These are phyloP conservation scores for Solanum lignicaule DNA, from an alignment of 257 asterid genomes.

Conservation along the genomic window DNA sequence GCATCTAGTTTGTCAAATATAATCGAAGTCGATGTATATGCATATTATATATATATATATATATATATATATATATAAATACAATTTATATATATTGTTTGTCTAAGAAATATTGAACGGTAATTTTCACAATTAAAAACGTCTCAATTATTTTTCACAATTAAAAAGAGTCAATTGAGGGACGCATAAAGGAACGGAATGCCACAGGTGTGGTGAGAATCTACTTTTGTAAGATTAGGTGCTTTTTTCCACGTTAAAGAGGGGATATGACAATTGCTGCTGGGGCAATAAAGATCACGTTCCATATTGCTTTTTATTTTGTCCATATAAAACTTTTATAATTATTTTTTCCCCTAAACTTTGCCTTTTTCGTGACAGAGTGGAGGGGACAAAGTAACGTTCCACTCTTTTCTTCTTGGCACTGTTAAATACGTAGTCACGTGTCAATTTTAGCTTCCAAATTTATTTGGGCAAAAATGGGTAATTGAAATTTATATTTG, in stretches of 20 bases:
- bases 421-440: background rate
- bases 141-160: background rate
- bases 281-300: conserved; percentile 33
- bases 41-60: too few relatives aligned
- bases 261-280: conserved; percentile 18
- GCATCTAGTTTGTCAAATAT: background rate
- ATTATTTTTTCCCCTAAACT: background rate
- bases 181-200: background rate
- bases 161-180: background rate
- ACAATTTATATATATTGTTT: too few relatives aligned
- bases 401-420: background rate
- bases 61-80: too few relatives aligned
- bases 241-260: conserved; percentile 18
- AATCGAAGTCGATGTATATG: too few relatives aligned
- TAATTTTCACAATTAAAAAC: background rate
- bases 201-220: conserved; percentile 13
- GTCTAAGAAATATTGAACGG: background rate
- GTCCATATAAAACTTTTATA: background rate
- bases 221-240: conserved; percentile 7
- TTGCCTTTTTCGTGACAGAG: background rate
- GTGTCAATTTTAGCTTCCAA: background rate
- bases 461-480: background rate
- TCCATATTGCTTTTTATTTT: conserved; percentile 3
- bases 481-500: background rate
- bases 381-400: background rate